phyloP scores from a whole-genome alignment of 768 basidiomycete species.

The Mycena galericulata region DNA sequence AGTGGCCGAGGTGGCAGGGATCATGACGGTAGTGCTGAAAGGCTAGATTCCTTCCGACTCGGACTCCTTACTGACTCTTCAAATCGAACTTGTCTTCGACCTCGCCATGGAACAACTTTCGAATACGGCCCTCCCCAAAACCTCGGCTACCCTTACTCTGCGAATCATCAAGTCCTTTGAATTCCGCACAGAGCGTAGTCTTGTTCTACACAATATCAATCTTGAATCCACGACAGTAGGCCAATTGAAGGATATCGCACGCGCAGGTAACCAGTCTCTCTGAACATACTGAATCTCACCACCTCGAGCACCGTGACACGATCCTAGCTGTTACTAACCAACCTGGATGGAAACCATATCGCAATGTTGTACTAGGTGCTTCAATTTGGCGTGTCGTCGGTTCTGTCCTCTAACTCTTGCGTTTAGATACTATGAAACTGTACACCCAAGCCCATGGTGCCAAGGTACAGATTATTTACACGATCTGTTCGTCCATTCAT shows the following conservation, averaged over 20 bases:
- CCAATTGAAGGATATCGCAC: constrained; percentile 77
- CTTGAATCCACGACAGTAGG: constrained; percentile 84
- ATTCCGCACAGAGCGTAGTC: constrained; percentile 88
- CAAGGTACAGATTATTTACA: constrained; percentile 68
- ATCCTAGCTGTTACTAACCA: constrained; percentile 75
- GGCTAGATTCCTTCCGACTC: too few relatives aligned
- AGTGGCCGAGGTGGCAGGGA: too few relatives aligned
- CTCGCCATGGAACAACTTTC: constrained; percentile 49
- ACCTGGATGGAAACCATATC: constrained; percentile 91
- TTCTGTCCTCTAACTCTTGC: constrained; percentile 12
- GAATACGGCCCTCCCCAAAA: constrained; percentile 74
- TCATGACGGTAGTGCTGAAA: too few relatives aligned
- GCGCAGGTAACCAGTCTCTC: constrained; percentile 62
- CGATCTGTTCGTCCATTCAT: not conserved
- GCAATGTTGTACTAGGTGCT: constrained; percentile 74
- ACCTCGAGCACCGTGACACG: constrained; percentile 21
- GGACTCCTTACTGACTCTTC: not conserved
- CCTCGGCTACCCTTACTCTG: constrained; percentile 87
- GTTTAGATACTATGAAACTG: constrained; percentile 89
- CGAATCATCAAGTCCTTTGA: constrained; percentile 96
- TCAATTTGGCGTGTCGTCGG: not conserved
- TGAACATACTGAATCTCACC: constrained; percentile 19
- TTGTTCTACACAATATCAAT: constrained; percentile 87
- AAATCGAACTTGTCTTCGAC: constrained; percentile 42
- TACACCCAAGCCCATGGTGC: constrained; percentile 96